These are phyloP conservation scores for Pseudotsuga menziesii DNA, from an alignment of 75 land plant genomes.

Conservation along the genomic window DNA sequence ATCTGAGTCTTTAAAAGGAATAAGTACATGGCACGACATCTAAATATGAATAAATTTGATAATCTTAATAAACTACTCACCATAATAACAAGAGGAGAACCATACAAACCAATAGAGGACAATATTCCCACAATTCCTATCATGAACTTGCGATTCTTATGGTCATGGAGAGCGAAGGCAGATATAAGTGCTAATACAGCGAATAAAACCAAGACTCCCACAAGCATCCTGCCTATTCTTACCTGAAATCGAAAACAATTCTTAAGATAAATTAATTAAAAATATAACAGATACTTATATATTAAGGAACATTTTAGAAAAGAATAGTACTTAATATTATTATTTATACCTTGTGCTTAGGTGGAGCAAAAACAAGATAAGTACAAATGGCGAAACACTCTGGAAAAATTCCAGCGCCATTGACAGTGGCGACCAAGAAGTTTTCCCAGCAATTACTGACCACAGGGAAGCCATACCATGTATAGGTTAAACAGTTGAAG, in stretches of 20 bases:
- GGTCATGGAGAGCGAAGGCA: neutral
- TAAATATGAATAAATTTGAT: no score
- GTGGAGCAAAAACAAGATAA: conserved; percentile 28
- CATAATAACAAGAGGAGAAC: neutral
- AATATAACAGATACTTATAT: no score
- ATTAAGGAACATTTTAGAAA: neutral
- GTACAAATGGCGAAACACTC: conserved; percentile 51
- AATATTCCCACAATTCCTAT: neutral
- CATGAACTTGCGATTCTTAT: neutral
- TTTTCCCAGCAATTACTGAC: conserved; percentile 52
- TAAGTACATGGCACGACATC: no score
- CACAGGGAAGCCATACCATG: conserved; percentile 64
- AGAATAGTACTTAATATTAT: no score
- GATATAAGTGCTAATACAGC: neutral
- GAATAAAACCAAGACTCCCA: neutral
- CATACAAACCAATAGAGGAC: neutral
- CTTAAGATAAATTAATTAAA: no score
- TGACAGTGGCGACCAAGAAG: conserved; percentile 51
- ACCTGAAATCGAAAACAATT: conserved; percentile 2
- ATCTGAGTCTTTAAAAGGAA: no score
- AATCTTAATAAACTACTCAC: neutral
- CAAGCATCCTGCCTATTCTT: neutral
- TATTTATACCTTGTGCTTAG: conserved; percentile 31
- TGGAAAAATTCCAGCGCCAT: conserved; percentile 46
- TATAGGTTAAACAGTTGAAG: conserved; percentile 63